Base-by-base conservation (phyloP, 148 eudicot species). In the Cornus kousa region DNA sequence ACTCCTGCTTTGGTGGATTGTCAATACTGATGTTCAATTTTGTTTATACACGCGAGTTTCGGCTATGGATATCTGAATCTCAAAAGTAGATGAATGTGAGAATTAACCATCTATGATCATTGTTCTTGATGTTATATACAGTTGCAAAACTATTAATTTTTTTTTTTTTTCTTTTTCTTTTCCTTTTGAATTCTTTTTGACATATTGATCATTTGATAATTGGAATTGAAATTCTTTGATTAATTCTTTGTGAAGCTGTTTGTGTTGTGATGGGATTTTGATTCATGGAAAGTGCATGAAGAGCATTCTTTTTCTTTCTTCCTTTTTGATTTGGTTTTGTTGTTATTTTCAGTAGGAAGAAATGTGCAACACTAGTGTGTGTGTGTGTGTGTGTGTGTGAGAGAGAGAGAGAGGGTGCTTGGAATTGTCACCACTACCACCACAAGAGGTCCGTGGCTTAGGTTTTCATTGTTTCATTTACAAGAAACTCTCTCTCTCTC, bases 1-100 rank as follows among this genome's bases (percentile, higher is more conserved):
- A 68, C 83, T 66, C 80, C 88, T 22, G 50, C 86, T 70, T 86
- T 89, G 82, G 87, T 88, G 83, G 94, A 84, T 84, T 90, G 90
- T 80, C 90, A 85, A 71, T 82, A 90, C 80, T 87, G 80, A 83
- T 55, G 80, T 72, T 73, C n/a, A 22, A 24, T 69, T 74, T 53
- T 37, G 12, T n/a, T 5, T 75, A 55, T 32, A 8, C 23, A 8
- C 23, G 13, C 17, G 23, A 66, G 20, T 7, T 43, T 65, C 40
- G 9, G 16, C 20, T 20, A 60, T 60, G 60, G 8, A 10, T 55
- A 28, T 28, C 3, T 77, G 48, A 67, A 28, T 67, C 62, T 68
- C 28, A 46, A 23, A 65, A 9, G 50, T 50, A 17, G 74, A 46
- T 71, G 32, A 46, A 71, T 13, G 10, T 22, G 24, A 13, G 28